These are phyloP conservation scores for Parascedosporium putredinis DNA, from an alignment of 2,329 filamentous ascomycete genomes.

Conservation along the genomic window DNA sequence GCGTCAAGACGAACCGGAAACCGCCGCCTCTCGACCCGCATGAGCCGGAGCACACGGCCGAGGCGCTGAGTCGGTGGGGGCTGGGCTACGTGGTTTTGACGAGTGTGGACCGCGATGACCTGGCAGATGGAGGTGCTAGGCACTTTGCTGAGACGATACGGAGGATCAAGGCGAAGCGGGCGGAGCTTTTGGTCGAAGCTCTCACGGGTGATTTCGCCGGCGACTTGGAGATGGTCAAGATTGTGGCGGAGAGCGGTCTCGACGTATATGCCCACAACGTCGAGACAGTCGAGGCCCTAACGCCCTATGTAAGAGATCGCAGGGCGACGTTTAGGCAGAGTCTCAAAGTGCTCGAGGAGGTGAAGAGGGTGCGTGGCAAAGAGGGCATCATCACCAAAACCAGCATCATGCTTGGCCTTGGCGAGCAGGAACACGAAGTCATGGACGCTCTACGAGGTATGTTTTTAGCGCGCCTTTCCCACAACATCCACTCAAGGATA, in stretches of 20 bases:
- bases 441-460: conserved; percentile 62
- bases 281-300: conserved; percentile 86
- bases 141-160: conserved; percentile 93
- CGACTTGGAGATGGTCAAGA: conserved; percentile 72
- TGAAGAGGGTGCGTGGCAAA: conserved; percentile 60
- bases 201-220: conserved; percentile 82
- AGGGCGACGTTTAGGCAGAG: conserved; percentile 84
- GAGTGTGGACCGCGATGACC: conserved; percentile 84
- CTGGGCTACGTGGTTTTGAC: conserved; percentile 94
- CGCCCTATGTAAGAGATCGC: conserved; percentile 80
- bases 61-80: conserved; percentile 86
- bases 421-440: conserved; percentile 82
- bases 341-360: conserved; percentile 66
- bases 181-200: conserved; percentile 69
- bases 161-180: conserved; percentile 79
- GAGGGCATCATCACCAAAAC: conserved; percentile 92
- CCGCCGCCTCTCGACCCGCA: conserved; percentile 81
- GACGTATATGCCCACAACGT: conserved; percentile 98
- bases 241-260: conserved; percentile 78
- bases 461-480: background rate
- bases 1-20: conserved; percentile 75
- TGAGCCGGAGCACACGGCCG: conserved; percentile 93
- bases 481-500: conserved; percentile 16
- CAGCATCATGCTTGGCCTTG: conserved; percentile 90
- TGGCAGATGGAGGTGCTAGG: conserved; percentile 74